Evolutionary conservation across 495 filamentous ascomycete genomes (phyloP), one percentile per base, ranked within the genome.

Genomic region (Cercophora scortea): DNA sequence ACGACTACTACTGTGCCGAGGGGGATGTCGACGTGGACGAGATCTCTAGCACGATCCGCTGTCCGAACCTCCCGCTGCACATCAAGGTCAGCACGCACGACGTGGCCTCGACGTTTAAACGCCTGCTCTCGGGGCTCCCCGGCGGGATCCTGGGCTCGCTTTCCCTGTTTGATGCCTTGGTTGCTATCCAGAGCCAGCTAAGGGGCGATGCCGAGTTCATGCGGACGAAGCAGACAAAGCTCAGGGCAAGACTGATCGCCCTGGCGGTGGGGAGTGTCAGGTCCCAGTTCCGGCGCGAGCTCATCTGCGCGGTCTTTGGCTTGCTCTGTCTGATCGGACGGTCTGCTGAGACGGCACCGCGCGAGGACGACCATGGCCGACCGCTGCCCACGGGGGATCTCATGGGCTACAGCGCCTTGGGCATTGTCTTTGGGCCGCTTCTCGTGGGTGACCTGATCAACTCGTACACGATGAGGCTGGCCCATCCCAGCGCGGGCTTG

Each of bases 131-230:
- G 8, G 85, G 84, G 6, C 66, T 93, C 1, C 88, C 88, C 0
- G 83, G 81, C 1, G 88, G 88, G 1, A 82, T 92, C 38, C 70
- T 93, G 10, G 88, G 88, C 12, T 86, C 84, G 19, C 58, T 79
- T 36, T 66, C 72, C 18, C 63, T 90, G 19, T 90, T 89, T 54
- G 79, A 84, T 44, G 75, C 78, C 4, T 59, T 92, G 12, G 77
- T 83, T 25, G 74, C 75, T 33, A 84, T 93, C 34, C 78, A 80
- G 42, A 70, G 69, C 33, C 78, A 82, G 42, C 70, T 79, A 13
- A 69, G 75, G 50, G 68, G 66, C 0, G 74, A 76, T 45, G 67
- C 73, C 1, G 77, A 79, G 44, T 62, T 72, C 38, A 67, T 69
- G 17, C 65, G 66, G 51, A 74, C 76, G 10, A 79, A 73, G 54